Evolutionary conservation across 352 stramenopile genomes (phyloP).

Genomic region (Globisporangium megalacanthum): DNA sequence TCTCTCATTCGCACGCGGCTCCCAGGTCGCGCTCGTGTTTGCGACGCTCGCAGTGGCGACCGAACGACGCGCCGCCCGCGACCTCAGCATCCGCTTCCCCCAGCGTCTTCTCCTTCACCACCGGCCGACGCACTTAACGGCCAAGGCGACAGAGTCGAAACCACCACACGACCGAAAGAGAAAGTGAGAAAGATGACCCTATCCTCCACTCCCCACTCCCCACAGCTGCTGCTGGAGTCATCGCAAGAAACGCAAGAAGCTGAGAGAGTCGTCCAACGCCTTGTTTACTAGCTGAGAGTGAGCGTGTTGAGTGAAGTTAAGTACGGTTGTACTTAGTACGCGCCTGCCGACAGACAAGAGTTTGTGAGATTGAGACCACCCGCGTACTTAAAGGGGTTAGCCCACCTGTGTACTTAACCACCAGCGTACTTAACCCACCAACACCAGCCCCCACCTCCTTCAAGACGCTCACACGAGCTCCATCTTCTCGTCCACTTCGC

Average conservation of each 20-base stretch:
- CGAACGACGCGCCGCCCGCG: conserved; percentile 7
- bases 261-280: too few relatives aligned
- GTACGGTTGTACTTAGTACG: too few relatives aligned
- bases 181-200: too few relatives aligned
- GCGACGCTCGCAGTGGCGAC: conserved; percentile 11
- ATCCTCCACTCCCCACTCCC: too few relatives aligned
- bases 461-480: conserved; percentile 11
- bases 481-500: conserved; percentile 40
- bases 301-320: too few relatives aligned
- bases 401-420: neutral
- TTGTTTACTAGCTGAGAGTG: too few relatives aligned
- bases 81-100: conserved; percentile 12
- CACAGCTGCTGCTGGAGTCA: too few relatives aligned
- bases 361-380: too few relatives aligned
- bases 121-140: neutral
- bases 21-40: conserved; percentile 10
- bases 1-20: neutral
- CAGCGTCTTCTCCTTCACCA: neutral
- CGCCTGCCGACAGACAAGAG: too few relatives aligned
- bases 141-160: neutral
- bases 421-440: neutral
- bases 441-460: neutral
- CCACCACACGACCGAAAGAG: too few relatives aligned
- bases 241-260: too few relatives aligned
- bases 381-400: too few relatives aligned